A percentile compares a stretch with the other conserved stretches of the same genome.
phyloP scores from a whole-genome alignment of 2,329 filamentous ascomycete species.

The Daldinia sp. region DNA sequence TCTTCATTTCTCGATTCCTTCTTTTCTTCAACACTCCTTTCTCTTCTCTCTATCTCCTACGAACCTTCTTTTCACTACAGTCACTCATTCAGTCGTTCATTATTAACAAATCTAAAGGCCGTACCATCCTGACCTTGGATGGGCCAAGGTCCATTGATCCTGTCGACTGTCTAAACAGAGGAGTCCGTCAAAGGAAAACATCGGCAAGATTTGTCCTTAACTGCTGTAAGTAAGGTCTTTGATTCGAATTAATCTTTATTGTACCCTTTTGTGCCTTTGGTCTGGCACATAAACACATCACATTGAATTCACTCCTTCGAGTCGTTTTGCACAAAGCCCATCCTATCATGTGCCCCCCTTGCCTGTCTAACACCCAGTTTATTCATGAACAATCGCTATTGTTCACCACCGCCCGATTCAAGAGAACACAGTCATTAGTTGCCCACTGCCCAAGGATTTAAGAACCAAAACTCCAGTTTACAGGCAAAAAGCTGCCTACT shows the following conservation, averaged over 20 bases:
- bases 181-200: slow-evolving; percentile 19
- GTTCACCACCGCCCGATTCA: slow-evolving; percentile 24
- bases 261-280: slow-evolving; percentile 23
- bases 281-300: slow-evolving; percentile 21
- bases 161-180: slow-evolving; percentile 15
- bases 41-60: slow-evolving; percentile 30
- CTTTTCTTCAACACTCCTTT: slow-evolving; percentile 34
- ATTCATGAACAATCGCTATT: slow-evolving; percentile 40
- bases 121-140: slow-evolving; percentile 25
- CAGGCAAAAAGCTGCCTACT: background rate
- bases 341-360: slow-evolving; percentile 7
- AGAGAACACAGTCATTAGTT: slow-evolving; percentile 18
- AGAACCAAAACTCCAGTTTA: background rate
- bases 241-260: slow-evolving; percentile 12
- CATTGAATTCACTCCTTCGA: background rate
- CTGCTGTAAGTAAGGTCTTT: slow-evolving; percentile 38
- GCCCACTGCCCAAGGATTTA: background rate
- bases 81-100: slow-evolving; percentile 36
- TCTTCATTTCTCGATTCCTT: slow-evolving; percentile 37
- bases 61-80: slow-evolving; percentile 26
- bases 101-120: slow-evolving; percentile 15
- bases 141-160: slow-evolving; percentile 6
- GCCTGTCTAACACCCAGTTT: slow-evolving; percentile 7
- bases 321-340: slow-evolving; percentile 21
- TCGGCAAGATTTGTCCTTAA: slow-evolving; percentile 12